These are phyloP conservation scores for Trichosporon ovoides DNA, from an alignment of 1,284 basidiomycete species.

Conservation along the genomic window DNA sequence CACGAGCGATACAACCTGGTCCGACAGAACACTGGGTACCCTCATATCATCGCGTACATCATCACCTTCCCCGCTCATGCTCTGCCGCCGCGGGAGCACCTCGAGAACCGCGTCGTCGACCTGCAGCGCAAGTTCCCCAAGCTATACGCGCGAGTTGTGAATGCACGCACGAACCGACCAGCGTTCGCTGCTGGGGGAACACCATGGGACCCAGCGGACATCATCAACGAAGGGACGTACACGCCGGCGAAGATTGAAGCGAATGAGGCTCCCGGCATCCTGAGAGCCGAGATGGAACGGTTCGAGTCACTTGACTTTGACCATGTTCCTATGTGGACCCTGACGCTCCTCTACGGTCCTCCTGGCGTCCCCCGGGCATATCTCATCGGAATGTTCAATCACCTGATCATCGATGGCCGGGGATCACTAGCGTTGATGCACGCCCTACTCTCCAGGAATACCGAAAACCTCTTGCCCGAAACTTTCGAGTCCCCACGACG, in stretches of 20 bases:
- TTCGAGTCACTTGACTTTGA: slow-evolving; percentile 6
- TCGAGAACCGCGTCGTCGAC: slow-evolving; percentile 3
- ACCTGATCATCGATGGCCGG: slow-evolving; percentile 10
- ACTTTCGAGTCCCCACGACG: slow-evolving; percentile 6
- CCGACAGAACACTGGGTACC: slow-evolving; percentile 6
- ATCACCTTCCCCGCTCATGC: slow-evolving; percentile 7
- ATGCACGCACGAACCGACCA: background rate
- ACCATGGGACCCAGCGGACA: slow-evolving; percentile 14
- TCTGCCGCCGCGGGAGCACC: background rate
- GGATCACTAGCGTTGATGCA: slow-evolving; percentile 6
- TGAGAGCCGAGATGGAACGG: slow-evolving; percentile 3
- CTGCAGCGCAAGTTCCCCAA: slow-evolving; percentile 12
- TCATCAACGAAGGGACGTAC: slow-evolving; percentile 1
- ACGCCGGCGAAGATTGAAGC: background rate
- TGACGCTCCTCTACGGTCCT: slow-evolving; percentile 6
- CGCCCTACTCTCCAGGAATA: slow-evolving; percentile 5
- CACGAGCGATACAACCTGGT: slow-evolving; percentile 10
- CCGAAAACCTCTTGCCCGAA: slow-evolving; percentile 7
- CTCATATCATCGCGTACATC: slow-evolving; percentile 6
- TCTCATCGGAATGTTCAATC: slow-evolving; percentile 7
- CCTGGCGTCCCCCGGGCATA: slow-evolving; percentile 3
- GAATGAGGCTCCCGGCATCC: background rate
- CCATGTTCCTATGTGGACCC: slow-evolving; percentile 13
- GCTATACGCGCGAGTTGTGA: background rate
- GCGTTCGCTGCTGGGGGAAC: background rate